Conservation (phyloP, 78 protist species). For the Isochrysis galbana region DNA sequence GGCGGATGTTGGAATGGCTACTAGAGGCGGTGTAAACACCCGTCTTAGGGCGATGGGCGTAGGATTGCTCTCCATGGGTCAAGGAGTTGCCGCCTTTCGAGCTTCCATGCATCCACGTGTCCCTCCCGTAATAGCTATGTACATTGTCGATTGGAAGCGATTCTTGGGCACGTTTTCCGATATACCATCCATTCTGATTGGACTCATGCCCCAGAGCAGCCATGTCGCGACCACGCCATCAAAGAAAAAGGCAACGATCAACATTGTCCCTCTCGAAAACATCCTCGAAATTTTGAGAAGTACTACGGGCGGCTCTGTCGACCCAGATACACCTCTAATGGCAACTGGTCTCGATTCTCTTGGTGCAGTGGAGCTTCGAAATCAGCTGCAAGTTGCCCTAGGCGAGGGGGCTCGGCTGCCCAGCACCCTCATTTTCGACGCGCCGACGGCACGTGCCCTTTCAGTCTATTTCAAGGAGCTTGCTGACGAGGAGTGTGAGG, state of each 20-base stretch:
- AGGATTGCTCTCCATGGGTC: not conserved
- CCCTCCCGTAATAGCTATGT: not conserved
- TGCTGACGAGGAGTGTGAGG: not conserved
- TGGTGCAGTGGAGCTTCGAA: not conserved
- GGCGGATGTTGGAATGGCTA: slow-evolving; percentile 46
- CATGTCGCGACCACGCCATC: too few relatives aligned
- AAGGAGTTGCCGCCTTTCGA: not conserved
- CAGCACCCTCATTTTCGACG: not conserved
- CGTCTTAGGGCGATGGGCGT: not conserved
- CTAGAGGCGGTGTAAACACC: not conserved
- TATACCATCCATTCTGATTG: not conserved
- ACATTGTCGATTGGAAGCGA: not conserved
- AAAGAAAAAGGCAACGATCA: not conserved
- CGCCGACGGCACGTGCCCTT: not conserved
- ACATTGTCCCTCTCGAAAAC: not conserved
- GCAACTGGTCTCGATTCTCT: slow-evolving; percentile 7
- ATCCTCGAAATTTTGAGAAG: not conserved
- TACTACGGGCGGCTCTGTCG: not conserved
- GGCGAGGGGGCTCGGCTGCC: not conserved
- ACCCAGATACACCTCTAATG: not conserved
- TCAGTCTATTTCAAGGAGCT: not conserved
- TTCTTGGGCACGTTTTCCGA: not conserved
- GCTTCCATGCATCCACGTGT: not conserved
- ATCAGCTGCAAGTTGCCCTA: not conserved
- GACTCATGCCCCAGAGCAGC: not conserved